phyloP scores from a whole-genome alignment of 2,329 filamentous ascomycete genomes.

The Colletotrichum lentis region DNA sequence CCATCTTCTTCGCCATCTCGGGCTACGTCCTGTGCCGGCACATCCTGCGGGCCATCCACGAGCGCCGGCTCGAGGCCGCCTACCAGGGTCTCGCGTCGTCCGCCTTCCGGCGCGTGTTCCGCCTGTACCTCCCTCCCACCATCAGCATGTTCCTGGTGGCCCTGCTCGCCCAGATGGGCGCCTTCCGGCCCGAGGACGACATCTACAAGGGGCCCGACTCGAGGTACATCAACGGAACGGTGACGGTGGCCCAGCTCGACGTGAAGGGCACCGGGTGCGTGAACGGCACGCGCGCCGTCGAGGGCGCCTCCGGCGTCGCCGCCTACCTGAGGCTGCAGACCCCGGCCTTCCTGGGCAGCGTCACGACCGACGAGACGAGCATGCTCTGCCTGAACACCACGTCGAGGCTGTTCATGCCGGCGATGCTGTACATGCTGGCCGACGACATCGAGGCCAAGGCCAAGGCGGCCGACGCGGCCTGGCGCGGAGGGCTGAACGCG shows the following conservation, averaged over 20 bases:
- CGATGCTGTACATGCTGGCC: slow-evolving; percentile 44
- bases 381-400: slow-evolving; percentile 48
- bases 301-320: slow-evolving; percentile 44
- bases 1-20: slow-evolving; percentile 55
- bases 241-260: slow-evolving; percentile 42
- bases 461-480: slow-evolving; percentile 4
- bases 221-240: slow-evolving; percentile 51
- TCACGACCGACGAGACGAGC: slow-evolving; percentile 43
- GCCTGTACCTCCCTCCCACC: slow-evolving; percentile 52
- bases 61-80: slow-evolving; percentile 47
- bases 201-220: slow-evolving; percentile 52
- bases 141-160: slow-evolving; percentile 53
- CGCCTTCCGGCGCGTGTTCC: slow-evolving; percentile 50
- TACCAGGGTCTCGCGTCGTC: slow-evolving; percentile 50
- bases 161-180: slow-evolving; percentile 50
- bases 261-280: slow-evolving; percentile 39
- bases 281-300: slow-evolving; percentile 44
- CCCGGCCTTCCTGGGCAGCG: slow-evolving; percentile 44
- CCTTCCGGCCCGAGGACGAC: slow-evolving; percentile 47
- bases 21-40: slow-evolving; percentile 54
- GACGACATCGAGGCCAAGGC: slow-evolving; percentile 37
- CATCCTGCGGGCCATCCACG: slow-evolving; percentile 49
- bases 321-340: slow-evolving; percentile 44
- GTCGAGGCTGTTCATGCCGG: slow-evolving; percentile 43
- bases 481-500: neutral